Evolutionary conservation across 2,329 filamentous ascomycete species (phyloP).

Genomic region (Cadophora sp.): DNA sequence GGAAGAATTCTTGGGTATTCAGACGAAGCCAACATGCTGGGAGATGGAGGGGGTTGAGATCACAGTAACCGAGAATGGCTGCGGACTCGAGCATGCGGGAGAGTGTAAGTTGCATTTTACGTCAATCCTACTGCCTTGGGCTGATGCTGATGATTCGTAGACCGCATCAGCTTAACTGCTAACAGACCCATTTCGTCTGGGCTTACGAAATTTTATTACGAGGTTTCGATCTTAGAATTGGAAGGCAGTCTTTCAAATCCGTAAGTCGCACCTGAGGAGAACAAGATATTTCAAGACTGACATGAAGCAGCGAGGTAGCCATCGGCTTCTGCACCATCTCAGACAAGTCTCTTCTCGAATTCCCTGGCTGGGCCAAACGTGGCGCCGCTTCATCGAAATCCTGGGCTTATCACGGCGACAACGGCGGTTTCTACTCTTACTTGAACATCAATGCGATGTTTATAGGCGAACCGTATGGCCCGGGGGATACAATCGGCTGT

Average conservation of each 20-base stretch:
- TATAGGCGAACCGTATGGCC: background rate
- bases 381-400: background rate
- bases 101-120: background rate
- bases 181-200: constrained; percentile 8
- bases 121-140: background rate
- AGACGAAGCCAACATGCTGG: constrained; percentile 10
- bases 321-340: constrained; percentile 1
- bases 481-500: constrained; percentile 5
- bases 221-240: background rate
- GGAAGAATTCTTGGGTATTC: constrained; percentile 5
- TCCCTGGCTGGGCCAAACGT: background rate
- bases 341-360: background rate
- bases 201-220: constrained; percentile 5
- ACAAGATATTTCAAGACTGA: background rate
- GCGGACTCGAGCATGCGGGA: background rate
- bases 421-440: constrained; percentile 4
- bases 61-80: background rate
- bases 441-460: background rate
- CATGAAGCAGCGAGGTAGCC: background rate
- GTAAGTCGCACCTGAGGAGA: background rate
- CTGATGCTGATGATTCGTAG: background rate
- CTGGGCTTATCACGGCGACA: constrained; percentile 9
- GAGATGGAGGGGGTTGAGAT: background rate
- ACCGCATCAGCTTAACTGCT: background rate
- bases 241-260: background rate